These are phyloP conservation scores for Fusarium succisae DNA, from an alignment of 2,329 filamentous ascomycete genomes.

Conservation along the genomic window DNA sequence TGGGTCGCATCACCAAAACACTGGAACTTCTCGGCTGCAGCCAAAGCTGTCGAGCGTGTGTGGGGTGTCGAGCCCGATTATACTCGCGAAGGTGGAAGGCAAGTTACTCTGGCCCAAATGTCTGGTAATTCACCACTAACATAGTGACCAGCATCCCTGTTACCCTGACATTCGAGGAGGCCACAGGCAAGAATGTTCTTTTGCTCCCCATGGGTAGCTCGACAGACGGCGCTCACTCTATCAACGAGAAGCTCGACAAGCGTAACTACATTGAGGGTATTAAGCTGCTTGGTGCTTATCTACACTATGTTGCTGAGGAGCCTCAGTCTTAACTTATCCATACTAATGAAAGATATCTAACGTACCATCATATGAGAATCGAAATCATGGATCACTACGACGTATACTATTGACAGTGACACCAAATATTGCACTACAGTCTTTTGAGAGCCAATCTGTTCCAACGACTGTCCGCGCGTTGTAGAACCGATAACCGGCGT, in stretches of 20 bases:
- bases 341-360: constrained; percentile 5
- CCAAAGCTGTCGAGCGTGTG: constrained; percentile 95
- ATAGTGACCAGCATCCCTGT: constrained; percentile 79
- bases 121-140: constrained; percentile 23
- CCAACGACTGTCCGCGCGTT: not conserved
- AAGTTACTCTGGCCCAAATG: constrained; percentile 45
- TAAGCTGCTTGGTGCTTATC: constrained; percentile 92
- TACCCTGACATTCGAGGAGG: constrained; percentile 96
- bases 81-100: constrained; percentile 93
- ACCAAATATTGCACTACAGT: not conserved
- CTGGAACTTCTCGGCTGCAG: constrained; percentile 96
- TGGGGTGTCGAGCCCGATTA: constrained; percentile 95
- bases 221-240: constrained; percentile 95
- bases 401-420: not conserved
- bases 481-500: not conserved
- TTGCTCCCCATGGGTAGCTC: constrained; percentile 97
- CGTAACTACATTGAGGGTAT: constrained; percentile 98
- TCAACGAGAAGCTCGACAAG: constrained; percentile 98
- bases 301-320: constrained; percentile 96
- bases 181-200: constrained; percentile 96
- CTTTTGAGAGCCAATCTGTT: not conserved
- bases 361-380: constrained; percentile 21
- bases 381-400: not conserved
- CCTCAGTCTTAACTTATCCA: constrained; percentile 56
- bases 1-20: constrained; percentile 98